Evolutionary conservation across 2,329 filamentous ascomycete genomes (phyloP), one percentile per base, ranked within the genome.

Genomic region (Talaromyces sp.): DNA sequence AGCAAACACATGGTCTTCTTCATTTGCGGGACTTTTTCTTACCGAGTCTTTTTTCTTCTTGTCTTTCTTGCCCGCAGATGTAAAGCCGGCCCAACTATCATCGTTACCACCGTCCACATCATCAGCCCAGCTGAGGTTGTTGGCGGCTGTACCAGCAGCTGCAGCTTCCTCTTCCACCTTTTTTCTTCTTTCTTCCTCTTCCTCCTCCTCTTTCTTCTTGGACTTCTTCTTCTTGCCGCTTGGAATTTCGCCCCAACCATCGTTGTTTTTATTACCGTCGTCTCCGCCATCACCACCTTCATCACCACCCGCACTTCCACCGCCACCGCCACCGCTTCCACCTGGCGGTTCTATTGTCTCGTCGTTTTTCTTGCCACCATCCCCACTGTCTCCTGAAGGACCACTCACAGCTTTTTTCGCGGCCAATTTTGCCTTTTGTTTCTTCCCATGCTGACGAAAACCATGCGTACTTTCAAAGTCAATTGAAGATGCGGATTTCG

Each of bases 31-130:
- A 50, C 46, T 60, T 10, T 62, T 56, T 43, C 71, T 66, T 70
- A 84, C 81, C 72, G 81, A 83, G 62, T 82, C 83, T 62, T 77
- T 78, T 63, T 75, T 76, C 69, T 83, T 83, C 69, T 84, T 85
- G 67, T 83, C 84, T 60, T 75, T 77, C 60, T 84, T 84, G 31
- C 73, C 72, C 43, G 74, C 74, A 5, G 77, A 65, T 9, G 73
- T 69, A 65, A 81, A 81, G 15, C 73, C 74, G 33, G 71, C 78
- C 79, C 80, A 86, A 64, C 82, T 82, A 25, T 81, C 80, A 5
- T 70, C 71, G 57, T 76, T 75, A 13, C 71, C 71, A 31, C 71
- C 74, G 4, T 63, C 63, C 21, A 56, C 56, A 36, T 76, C 73
- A 56, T 78, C 75, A 53, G 76, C 76, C 77, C 77, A 79, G 64